Percentiles rank a stretch among this genome's conserved stretches.
Conservation (phyloP, 2,329 filamentous ascomycete species). For the Fusarium heterosporum region DNA sequence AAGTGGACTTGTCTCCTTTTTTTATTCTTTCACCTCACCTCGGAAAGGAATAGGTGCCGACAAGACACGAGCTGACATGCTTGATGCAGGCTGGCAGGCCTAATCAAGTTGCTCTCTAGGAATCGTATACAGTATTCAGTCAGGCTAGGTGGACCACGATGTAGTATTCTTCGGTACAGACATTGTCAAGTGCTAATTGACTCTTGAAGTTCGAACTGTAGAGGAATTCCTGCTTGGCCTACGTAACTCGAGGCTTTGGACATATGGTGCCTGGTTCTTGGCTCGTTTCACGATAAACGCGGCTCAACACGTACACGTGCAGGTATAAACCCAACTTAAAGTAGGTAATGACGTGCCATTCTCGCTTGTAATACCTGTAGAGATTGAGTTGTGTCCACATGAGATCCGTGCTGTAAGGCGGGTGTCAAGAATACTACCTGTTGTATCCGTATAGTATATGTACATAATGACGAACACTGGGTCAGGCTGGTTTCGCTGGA, state of each 20-base stretch:
- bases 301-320: slow-evolving; percentile 22
- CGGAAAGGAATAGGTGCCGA: background rate
- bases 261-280: slow-evolving; percentile 8
- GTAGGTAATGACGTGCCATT: slow-evolving; percentile 21
- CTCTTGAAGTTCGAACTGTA: background rate
- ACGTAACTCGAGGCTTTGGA: slow-evolving; percentile 16
- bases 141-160: too few species aligned
- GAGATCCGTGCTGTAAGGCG: slow-evolving; percentile 26
- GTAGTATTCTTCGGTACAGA: too few species aligned
- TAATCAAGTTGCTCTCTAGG: background rate
- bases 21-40: background rate
- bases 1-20: slow-evolving; percentile 8
- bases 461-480: background rate
- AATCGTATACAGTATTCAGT: background rate
- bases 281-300: slow-evolving; percentile 34
- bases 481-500: slow-evolving; percentile 2
- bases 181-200: background rate
- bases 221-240: slow-evolving; percentile 6
- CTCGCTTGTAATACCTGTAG: slow-evolving; percentile 26
- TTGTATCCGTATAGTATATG: background rate
- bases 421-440: slow-evolving; percentile 15
- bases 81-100: background rate
- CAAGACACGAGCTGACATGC: background rate
- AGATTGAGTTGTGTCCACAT: slow-evolving; percentile 28
- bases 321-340: slow-evolving; percentile 4